Evolutionary conservation across 2,329 filamentous ascomycete genomes (phyloP).

Genomic region (Ascochyta fabae): DNA sequence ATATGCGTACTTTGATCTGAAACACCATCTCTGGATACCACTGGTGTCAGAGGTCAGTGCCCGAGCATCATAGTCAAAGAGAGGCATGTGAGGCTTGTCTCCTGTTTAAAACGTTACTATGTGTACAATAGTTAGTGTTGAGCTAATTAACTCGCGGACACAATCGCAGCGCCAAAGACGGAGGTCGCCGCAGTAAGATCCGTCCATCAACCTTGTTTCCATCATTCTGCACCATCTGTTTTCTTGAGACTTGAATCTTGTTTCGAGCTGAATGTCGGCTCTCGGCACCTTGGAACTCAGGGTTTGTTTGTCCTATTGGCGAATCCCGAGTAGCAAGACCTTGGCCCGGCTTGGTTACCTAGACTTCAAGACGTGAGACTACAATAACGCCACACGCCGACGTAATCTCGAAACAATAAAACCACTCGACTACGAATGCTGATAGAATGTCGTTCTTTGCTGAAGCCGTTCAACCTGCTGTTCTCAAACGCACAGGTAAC

Average conservation of each 20-base stretch:
- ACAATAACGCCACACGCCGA: slow-evolving; percentile 19
- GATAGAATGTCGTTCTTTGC: neutral
- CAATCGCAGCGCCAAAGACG: neutral
- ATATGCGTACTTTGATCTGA: slow-evolving; percentile 22
- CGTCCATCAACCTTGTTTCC: neutral
- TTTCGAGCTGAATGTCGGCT: neutral
- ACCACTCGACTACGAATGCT: neutral
- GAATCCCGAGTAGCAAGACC: slow-evolving; percentile 2
- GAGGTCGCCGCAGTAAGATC: neutral
- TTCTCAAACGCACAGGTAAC: neutral
- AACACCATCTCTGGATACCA: slow-evolving; percentile 24
- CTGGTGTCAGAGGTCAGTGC: slow-evolving; percentile 10
- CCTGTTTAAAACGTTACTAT: neutral
- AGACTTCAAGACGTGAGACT: slow-evolving; percentile 2
- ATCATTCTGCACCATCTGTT: neutral
- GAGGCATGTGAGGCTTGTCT: neutral
- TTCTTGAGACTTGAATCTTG: neutral
- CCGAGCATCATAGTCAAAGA: neutral
- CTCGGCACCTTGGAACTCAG: slow-evolving; percentile 1
- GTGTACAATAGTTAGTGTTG: neutral
- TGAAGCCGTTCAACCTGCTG: neutral
- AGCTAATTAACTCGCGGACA: neutral
- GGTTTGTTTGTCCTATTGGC: neutral
- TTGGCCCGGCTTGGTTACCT: slow-evolving; percentile 3
- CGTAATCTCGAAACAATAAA: neutral